Evolutionary conservation across 345 rosid species (phyloP), one percentile per base, ranked within the genome.

Genomic region (Salix arbutifolia): DNA sequence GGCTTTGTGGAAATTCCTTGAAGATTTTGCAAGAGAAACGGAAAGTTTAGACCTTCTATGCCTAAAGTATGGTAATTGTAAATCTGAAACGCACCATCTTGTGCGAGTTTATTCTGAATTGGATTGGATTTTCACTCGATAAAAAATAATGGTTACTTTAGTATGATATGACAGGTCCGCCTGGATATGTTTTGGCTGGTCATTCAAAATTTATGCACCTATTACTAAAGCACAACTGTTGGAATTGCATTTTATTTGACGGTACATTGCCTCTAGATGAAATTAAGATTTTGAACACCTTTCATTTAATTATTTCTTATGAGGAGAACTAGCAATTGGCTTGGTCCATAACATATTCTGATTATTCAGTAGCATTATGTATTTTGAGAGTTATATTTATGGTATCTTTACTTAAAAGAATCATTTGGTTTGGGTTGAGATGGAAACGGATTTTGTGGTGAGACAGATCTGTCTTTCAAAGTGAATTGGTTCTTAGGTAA

Each of bases 1-100:
- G 65, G 61, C 70, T 64, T 79, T 70, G 18, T 75, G 80, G 77
- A 76, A 74, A 71, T 74, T 40, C 6, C 65, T 19, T 61, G 67
- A 76, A 76, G 83, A 44, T 61, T 67, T 69, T 31, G 65, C 44
- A 12, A 70, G 79, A 44, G 71, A 74, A 60, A 50, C 44, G 48
- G 66, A 74, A 73, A 65, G 50, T 60, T 56, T 78, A 58, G 77
- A 70, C 67, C 48, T 78, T 67, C 17, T 44, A 40, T 65, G 56
- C 26, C 61, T 53, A 25, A 38, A 10, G n/a, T 16, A 16, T 46
- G 35, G 61, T 78, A 16, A 13, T 17, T 33, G 11, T 60, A 14
- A 79, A 79, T 71, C 42, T 14, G 40, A 74, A 75, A 46, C 19
- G 12, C 25, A 25, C 11, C 8, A 18, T 77, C 37, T 13, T 23